Conservation (phyloP, 495 filamentous ascomycete species). For the Jackrogersella minutella region DNA sequence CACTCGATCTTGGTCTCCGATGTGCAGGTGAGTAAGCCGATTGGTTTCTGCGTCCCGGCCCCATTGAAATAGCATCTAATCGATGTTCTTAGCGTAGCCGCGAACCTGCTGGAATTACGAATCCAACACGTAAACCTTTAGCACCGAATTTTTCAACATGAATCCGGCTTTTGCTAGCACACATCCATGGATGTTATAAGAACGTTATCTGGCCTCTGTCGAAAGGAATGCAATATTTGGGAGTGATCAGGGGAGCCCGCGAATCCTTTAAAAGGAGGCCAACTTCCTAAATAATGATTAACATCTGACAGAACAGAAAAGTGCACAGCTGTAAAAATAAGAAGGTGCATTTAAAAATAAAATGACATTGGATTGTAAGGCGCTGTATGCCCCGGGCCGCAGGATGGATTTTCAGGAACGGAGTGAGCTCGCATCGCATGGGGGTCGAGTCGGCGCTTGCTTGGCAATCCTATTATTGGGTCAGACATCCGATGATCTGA, state of each 20-base stretch:
- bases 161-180: neutral
- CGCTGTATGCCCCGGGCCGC: neutral
- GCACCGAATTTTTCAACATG: neutral
- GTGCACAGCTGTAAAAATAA: neutral
- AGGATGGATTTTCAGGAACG: no score
- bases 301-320: neutral
- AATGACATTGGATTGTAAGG: neutral
- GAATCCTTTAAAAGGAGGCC: neutral
- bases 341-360: neutral
- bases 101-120: neutral
- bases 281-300: neutral
- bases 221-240: neutral
- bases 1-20: neutral
- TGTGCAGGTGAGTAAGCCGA: neutral
- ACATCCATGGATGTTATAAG: neutral
- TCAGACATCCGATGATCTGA: neutral
- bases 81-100: neutral
- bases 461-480: neutral
- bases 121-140: neutral
- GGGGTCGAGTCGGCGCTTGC: neutral
- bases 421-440: no score
- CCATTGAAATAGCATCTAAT: conserved; percentile 1
- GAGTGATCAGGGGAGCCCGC: neutral
- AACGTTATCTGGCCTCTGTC: neutral
- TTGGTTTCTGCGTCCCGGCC: neutral